Base-by-base conservation (phyloP, 2,329 filamentous ascomycete species). In the Dothideomycetes sp. region DNA sequence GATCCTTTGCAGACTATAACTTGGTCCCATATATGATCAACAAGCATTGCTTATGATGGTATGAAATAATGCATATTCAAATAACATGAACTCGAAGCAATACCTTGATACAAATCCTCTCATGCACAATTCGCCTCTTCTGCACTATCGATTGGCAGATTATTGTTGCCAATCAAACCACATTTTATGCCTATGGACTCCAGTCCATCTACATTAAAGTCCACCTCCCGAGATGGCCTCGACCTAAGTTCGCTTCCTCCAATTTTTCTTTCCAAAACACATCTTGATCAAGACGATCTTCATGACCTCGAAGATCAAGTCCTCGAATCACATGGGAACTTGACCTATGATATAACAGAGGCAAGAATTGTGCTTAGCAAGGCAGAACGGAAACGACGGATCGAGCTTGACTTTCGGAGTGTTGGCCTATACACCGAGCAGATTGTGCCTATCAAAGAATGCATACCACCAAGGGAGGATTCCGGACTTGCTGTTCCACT, bases 321-420 rank as follows among this genome's bases (percentile, higher is more conserved):
- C 8, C 65, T 71, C 3, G 53, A 58, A 5, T 58, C 62, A 38
- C 62, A 63, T 38, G 76, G 73, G 4, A 70, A 69, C 0, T 56
- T 91, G 38, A 88, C 84, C 0, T 79, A 81, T 43, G 75, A 89
- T 56, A 66, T 81, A 38, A 66, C 68, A 11, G 81, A 89, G 57
- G 86, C 86, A 1, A 68, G 73, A 4, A 59, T 95, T 3, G 68
- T 94, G 2, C 57, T 96, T 19, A 86, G 83, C 2, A 84, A 79
- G 48, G 70, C 94, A 24, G 69, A 69, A 1, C 79, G 75, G 40
- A 79, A 75, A 47, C 72, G 77, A 50, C 73, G 89, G 14, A 85
- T 85, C 1, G 68, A 74, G 34, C 79, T 93, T 50, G 89, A 96
- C 60, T 64, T 96, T 45, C 72, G 84, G 38, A 71, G 75, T 5